phyloP scores from a whole-genome alignment of 495 filamentous ascomycete species.

The Staphylotrichum tortipilum region DNA sequence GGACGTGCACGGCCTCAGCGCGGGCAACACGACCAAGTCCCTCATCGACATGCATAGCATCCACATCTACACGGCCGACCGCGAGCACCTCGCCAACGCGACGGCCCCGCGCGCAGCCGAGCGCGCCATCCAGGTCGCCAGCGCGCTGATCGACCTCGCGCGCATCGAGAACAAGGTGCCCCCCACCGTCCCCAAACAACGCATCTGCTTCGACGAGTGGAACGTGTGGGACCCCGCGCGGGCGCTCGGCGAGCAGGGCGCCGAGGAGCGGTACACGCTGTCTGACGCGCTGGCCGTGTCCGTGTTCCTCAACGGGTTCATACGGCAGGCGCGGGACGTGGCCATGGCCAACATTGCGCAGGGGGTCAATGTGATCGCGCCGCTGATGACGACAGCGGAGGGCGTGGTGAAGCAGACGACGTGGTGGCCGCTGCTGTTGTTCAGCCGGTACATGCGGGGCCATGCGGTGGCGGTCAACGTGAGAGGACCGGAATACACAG shows the following conservation, averaged over 20 bases:
- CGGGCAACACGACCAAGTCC: background rate
- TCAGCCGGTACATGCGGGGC: slow-evolving; percentile 67
- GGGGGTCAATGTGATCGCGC: slow-evolving; percentile 69
- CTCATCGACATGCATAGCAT: slow-evolving; percentile 59
- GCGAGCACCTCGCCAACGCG: slow-evolving; percentile 47
- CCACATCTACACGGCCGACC: slow-evolving; percentile 60
- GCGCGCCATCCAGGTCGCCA: slow-evolving; percentile 63
- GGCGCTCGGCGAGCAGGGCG: slow-evolving; percentile 59
- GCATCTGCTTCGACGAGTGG: slow-evolving; percentile 81
- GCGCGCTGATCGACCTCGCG: slow-evolving; percentile 62
- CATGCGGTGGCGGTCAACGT: slow-evolving; percentile 56
- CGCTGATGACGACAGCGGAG: slow-evolving; percentile 57
- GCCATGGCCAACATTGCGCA: slow-evolving; percentile 81
- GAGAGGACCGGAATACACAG: slow-evolving; percentile 49
- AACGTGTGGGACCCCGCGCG: slow-evolving; percentile 74
- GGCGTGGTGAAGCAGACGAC: slow-evolving; percentile 65
- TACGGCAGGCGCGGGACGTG: slow-evolving; percentile 62
- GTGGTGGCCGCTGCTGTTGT: slow-evolving; percentile 69
- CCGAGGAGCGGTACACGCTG: slow-evolving; percentile 64
- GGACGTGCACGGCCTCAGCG: slow-evolving; percentile 4
- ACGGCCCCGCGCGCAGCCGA: slow-evolving; percentile 60
- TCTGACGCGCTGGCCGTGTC: slow-evolving; percentile 67
- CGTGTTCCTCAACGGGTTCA: slow-evolving; percentile 68
- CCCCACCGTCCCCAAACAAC: slow-evolving; percentile 46
- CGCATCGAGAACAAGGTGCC: slow-evolving; percentile 59